Base-by-base conservation (phyloP, 192 early-diverging fungal genomes). In the Entomortierella lignicola region DNA sequence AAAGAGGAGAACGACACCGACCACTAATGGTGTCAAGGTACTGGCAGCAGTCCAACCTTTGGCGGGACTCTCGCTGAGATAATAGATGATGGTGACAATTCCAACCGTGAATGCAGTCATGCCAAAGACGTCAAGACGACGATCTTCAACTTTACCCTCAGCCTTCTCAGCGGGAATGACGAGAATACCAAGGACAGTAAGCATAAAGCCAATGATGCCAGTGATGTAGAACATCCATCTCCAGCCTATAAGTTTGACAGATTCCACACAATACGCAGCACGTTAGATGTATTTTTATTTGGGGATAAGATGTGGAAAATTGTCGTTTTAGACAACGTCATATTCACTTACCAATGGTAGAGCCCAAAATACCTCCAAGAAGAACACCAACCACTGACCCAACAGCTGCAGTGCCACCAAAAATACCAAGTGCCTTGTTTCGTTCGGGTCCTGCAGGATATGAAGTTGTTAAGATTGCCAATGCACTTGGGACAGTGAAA, bases 221-320 rank as follows among this genome's bases (percentile, higher is more conserved):
- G 81, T 75, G 17, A 82, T 62, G 32, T 71, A 82, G 52, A 82
- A 82, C 34, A 82, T 74, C 81, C 81, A 75, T 57, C 81, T 50
- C 81, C 81, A 75, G 15, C 81, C 81, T 59, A 32, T 4, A 17
- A 50, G n/a, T 4, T 8, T 6, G 27, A 10, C 15, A 15, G 15
- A 17, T 50, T 17, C n/a, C n/a, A n/a, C n/a, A n/a, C n/a, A 52
- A 25, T 52, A 18, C 23, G 50, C 23, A 21, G 50, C 18, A n/a
- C n/a, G 39, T 52, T 11, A 25, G 50, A 6, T 52, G 7, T n/a
- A 52, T 52, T 52, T 52, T 52, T n/a, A n/a, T n/a, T 10, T 21
- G 3, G 47, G 47, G 47, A 15, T 50, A 17, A 2, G 47, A 2
- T 10, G 47, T 50, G 15, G 17, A 23, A 55, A 29, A 55, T 11